A percentile compares a stretch with the other conserved stretches of the same genome.
Conservation (phyloP, 331 rosid species). For the Dryas integrifolia region DNA sequence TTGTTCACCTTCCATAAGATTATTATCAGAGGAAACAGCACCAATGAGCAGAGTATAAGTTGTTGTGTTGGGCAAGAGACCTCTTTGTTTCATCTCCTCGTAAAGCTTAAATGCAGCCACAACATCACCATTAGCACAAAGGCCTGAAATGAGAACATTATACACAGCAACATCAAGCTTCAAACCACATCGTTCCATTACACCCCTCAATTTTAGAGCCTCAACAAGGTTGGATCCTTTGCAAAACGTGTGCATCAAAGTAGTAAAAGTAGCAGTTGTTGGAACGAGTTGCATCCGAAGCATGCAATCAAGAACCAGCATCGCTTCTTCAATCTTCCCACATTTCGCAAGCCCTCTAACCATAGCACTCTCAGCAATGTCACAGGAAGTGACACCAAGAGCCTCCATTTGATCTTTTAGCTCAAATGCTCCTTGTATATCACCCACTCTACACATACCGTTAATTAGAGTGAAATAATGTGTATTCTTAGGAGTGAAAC, state of each 20-base stretch:
- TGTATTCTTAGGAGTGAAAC: conserved; percentile 52
- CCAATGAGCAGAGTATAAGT: conserved; percentile 50
- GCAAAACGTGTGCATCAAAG: conserved; percentile 62
- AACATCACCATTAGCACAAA: conserved; percentile 57
- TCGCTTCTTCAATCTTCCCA: conserved; percentile 56
- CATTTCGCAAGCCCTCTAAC: conserved; percentile 63
- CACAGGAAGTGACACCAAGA: conserved; percentile 44
- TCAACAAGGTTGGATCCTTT: conserved; percentile 50
- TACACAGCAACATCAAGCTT: conserved; percentile 59
- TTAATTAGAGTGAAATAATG: conserved; percentile 57
- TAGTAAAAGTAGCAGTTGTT: conserved; percentile 68
- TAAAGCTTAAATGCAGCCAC: conserved; percentile 59
- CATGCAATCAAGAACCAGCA: conserved; percentile 51
- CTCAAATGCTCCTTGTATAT: conserved; percentile 54
- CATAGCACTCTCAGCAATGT: conserved; percentile 67
- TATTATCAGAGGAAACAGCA: conserved; percentile 38
- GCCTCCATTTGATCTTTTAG: conserved; percentile 56
- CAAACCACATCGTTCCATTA: conserved; percentile 52
- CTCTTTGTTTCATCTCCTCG: conserved; percentile 60
- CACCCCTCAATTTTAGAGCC: conserved; percentile 51
- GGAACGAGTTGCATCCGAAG: conserved; percentile 48
- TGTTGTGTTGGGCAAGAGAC: conserved; percentile 57
- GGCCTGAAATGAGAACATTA: conserved; percentile 69
- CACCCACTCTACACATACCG: conserved; percentile 74
- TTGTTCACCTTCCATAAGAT: conserved; percentile 37